phyloP scores from a whole-genome alignment of 2,329 filamentous ascomycete species.

The Xylariales sp. region DNA sequence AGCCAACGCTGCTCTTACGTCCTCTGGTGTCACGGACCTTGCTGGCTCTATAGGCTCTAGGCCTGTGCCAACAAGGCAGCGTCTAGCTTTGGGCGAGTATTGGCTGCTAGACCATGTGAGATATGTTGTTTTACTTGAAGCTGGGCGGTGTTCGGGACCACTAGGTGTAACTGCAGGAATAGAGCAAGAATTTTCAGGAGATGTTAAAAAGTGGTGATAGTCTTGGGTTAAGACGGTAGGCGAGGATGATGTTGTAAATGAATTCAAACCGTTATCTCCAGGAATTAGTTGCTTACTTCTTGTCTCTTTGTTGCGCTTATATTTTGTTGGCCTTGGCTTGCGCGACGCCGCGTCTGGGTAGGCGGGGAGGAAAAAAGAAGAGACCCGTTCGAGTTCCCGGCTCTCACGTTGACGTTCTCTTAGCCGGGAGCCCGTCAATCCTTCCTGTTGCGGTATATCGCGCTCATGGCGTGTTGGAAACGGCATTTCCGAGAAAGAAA shows the following conservation, averaged over 20 bases:
- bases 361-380: conserved; percentile 51
- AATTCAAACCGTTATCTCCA: conserved; percentile 13
- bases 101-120: conserved; percentile 47
- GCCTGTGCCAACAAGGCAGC: conserved; percentile 6
- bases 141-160: conserved; percentile 13
- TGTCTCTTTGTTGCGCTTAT: conserved; percentile 2
- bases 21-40: conserved; percentile 41
- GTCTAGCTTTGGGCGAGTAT: conserved; percentile 30
- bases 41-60: conserved; percentile 24
- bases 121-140: conserved; percentile 40
- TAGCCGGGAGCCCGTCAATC: conserved; percentile 40
- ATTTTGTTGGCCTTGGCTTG: conserved; percentile 25
- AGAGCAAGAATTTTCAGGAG: neutral
- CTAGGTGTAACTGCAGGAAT: neutral
- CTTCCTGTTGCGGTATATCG: conserved; percentile 39
- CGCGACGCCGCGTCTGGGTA: conserved; percentile 22
- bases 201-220: conserved; percentile 4
- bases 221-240: conserved; percentile 3
- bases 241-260: conserved; percentile 30
- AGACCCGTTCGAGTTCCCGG: conserved; percentile 52
- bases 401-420: conserved; percentile 47
- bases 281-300: neutral
- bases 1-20: conserved; percentile 37
- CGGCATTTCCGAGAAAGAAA: conserved; percentile 64
- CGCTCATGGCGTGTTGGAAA: conserved; percentile 53